Percentiles rank a stretch among this genome's conserved stretches.
These are phyloP conservation scores for Nidula microcarpa DNA, from an alignment of 768 basidiomycete genomes.

Conservation along the genomic window DNA sequence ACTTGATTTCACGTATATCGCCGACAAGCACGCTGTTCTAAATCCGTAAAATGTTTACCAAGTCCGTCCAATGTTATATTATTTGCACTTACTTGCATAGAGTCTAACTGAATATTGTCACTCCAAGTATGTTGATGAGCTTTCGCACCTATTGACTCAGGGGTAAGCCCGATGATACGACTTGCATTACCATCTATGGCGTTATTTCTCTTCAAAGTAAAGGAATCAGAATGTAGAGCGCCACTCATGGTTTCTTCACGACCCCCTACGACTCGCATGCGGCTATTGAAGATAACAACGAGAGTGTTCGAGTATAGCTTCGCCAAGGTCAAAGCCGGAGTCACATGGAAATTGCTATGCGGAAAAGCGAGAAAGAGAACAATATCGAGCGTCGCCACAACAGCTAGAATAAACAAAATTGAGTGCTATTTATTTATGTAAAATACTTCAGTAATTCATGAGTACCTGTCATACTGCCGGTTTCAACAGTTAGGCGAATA, in stretches of 20 bases:
- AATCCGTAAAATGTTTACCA: too few relatives aligned
- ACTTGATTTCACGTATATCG: too few relatives aligned
- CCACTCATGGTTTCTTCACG: constrained; percentile 4
- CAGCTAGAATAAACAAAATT: neutral
- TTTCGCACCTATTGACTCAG: neutral
- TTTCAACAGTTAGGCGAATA: too few relatives aligned
- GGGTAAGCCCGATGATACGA: neutral
- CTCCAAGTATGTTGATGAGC: neutral
- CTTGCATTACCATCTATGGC: neutral
- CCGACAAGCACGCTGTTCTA: too few relatives aligned
- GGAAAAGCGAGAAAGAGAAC: constrained; percentile 20
- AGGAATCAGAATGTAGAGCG: neutral
- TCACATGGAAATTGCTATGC: constrained; percentile 17
- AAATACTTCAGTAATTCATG: neutral
- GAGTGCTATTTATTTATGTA: neutral
- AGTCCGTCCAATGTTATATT: too few relatives aligned
- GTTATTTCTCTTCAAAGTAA: neutral
- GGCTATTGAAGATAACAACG: constrained; percentile 23
- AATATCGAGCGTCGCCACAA: constrained; percentile 18
- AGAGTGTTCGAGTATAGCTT: constrained; percentile 26
- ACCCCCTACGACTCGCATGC: constrained; percentile 17
- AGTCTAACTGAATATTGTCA: neutral
- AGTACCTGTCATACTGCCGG: too few relatives aligned
- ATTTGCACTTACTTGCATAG: too few relatives aligned
- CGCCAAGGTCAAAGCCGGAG: constrained; percentile 18